Percentiles rank a stretch among this genome's conserved stretches.
Conservation (phyloP, 75 land plant genomes). For the Adiantum capillusveneris region DNA sequence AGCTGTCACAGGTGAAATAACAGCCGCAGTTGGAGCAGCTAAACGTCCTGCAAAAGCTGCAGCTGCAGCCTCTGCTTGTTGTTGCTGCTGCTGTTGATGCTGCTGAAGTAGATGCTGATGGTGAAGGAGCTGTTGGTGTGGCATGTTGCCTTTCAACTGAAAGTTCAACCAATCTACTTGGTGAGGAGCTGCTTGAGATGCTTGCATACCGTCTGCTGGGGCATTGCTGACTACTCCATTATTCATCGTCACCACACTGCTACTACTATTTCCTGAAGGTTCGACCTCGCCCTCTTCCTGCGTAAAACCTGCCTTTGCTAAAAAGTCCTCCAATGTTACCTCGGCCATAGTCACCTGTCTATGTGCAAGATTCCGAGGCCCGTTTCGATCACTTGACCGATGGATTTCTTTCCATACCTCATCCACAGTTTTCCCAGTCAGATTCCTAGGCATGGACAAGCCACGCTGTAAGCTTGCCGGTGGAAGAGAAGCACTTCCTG, state of each 20-base stretch:
- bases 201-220: slow-evolving; percentile 4
- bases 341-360: slow-evolving; percentile 51
- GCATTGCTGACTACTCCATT: background rate
- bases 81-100: background rate
- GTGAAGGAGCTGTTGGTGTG: slow-evolving; percentile 12
- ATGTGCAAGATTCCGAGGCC: slow-evolving; percentile 13
- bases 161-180: slow-evolving; percentile 7
- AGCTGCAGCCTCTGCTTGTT: slow-evolving; percentile 18
- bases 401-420: slow-evolving; percentile 63
- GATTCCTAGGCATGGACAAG: slow-evolving; percentile 29
- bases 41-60: slow-evolving; percentile 27
- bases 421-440: slow-evolving; percentile 60
- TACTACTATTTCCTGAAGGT: slow-evolving; percentile 5
- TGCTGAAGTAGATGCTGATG: slow-evolving; percentile 9
- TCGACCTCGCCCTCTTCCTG: slow-evolving; percentile 14
- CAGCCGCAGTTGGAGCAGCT: background rate
- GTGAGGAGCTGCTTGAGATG: slow-evolving; percentile 1
- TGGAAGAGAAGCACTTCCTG: background rate
- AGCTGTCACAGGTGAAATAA: background rate
- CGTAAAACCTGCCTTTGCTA: slow-evolving; percentile 57
- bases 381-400: slow-evolving; percentile 11
- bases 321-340: slow-evolving; percentile 65
- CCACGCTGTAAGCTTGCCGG: slow-evolving; percentile 27
- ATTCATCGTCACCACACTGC: background rate
- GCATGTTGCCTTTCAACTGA: slow-evolving; percentile 5